A percentile compares a stretch with the other conserved stretches of the same genome.
Evolutionary conservation across 2,329 filamentous ascomycete species (phyloP).

Genomic region (Penicillium sp.): DNA sequence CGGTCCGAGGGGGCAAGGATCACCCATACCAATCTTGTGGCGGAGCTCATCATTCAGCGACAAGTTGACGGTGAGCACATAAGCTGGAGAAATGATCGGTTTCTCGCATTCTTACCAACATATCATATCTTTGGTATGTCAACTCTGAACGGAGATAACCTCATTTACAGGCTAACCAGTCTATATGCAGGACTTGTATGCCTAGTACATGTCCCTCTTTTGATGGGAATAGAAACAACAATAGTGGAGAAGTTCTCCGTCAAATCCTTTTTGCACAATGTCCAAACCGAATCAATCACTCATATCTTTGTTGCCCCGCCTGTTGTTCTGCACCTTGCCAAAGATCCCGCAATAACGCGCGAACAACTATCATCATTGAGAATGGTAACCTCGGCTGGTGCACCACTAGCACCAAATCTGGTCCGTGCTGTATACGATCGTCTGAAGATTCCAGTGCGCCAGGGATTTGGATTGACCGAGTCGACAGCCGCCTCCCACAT

Average conservation of each 20-base stretch:
- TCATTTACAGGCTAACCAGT: neutral
- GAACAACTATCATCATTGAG: too few species aligned
- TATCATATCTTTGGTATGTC: slow-evolving; percentile 23
- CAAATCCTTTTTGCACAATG: slow-evolving; percentile 5
- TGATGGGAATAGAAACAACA: slow-evolving; percentile 13
- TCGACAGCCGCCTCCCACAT: slow-evolving; percentile 6
- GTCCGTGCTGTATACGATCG: too few species aligned
- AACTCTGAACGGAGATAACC: neutral
- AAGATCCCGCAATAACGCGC: too few species aligned
- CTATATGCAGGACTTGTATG: slow-evolving; percentile 16
- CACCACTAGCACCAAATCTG: too few species aligned
- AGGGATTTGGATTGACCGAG: too few species aligned
- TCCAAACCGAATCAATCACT: slow-evolving; percentile 16
- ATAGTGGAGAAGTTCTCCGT: slow-evolving; percentile 21
- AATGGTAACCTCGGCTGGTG: too few species aligned
- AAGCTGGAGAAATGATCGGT: slow-evolving; percentile 12
- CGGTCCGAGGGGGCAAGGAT: slow-evolving; percentile 29
- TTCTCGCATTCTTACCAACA: slow-evolving; percentile 17
- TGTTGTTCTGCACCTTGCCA: slow-evolving; percentile 13
- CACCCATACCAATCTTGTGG: slow-evolving; percentile 21
- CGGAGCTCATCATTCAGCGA: slow-evolving; percentile 13
- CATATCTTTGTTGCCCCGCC: slow-evolving; percentile 21
- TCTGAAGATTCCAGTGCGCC: too few species aligned
- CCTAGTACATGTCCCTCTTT: slow-evolving; percentile 17
- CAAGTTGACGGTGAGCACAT: slow-evolving; percentile 6